Percentiles rank a stretch among this genome's conserved stretches.
phyloP scores from a whole-genome alignment of 2,329 filamentous ascomycete species.

The Onygenales sp. region DNA sequence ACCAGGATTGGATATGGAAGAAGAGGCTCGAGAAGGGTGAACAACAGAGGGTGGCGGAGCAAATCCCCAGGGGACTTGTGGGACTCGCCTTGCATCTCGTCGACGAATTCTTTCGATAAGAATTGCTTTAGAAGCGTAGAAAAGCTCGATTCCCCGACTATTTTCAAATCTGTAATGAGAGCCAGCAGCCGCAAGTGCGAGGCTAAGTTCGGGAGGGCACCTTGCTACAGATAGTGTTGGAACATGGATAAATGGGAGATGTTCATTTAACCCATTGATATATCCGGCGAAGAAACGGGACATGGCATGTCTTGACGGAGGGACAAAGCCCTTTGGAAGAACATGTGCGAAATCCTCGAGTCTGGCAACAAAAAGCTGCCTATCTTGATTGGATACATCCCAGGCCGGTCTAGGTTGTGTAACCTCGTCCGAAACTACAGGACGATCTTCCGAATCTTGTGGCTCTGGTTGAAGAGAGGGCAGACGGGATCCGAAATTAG shows the following conservation, averaged over 20 bases:
- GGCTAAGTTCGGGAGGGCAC: slow-evolving; percentile 39
- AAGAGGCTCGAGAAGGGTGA: slow-evolving; percentile 32
- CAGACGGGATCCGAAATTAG: slow-evolving; percentile 39
- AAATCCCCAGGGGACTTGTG: slow-evolving; percentile 34
- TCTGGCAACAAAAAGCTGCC: slow-evolving; percentile 35
- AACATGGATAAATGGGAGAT: slow-evolving; percentile 44
- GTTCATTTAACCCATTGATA: slow-evolving; percentile 42
- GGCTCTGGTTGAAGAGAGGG: slow-evolving; percentile 39
- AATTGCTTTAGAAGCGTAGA: slow-evolving; percentile 48
- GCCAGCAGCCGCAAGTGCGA: slow-evolving; percentile 43
- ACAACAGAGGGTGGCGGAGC: slow-evolving; percentile 24
- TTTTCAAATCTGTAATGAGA: slow-evolving; percentile 42
- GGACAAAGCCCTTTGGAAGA: slow-evolving; percentile 37
- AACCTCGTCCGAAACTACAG: slow-evolving; percentile 31
- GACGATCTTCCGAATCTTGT: slow-evolving; percentile 34
- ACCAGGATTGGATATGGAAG: slow-evolving; percentile 31
- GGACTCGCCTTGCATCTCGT: slow-evolving; percentile 38
- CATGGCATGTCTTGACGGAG: slow-evolving; percentile 40
- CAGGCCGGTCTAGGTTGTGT: slow-evolving; percentile 32
- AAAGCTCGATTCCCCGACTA: slow-evolving; percentile 45
- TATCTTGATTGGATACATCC: slow-evolving; percentile 39
- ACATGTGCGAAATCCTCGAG: slow-evolving; percentile 37
- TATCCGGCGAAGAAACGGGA: slow-evolving; percentile 43
- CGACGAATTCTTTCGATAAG: slow-evolving; percentile 43
- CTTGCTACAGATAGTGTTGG: slow-evolving; percentile 38